Base-by-base conservation (phyloP, 2,329 filamentous ascomycete species). In the Sporothrix euskadiensis region DNA sequence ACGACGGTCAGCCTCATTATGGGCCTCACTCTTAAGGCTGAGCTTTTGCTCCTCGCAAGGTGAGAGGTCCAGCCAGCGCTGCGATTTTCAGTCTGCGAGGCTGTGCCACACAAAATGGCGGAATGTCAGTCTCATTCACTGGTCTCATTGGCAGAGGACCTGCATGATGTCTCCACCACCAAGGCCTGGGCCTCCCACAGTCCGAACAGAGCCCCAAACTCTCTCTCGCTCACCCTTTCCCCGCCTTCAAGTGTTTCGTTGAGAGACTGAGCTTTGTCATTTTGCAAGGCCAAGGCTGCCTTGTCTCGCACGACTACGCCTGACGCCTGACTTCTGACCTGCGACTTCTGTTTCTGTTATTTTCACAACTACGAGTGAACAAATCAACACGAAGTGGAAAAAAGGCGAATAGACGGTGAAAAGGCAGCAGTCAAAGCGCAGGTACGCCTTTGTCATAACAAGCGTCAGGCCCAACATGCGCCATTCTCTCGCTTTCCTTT, bases 141-240 rank as follows among this genome's bases (percentile, higher is more conserved):
- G 22, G 22, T 14, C 59, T 12, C 22, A 49, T 66, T 66, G 41
- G 44, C 16, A 49, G 63, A 14, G 2, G 59, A 8, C 22, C 63
- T 66, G 22, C 41, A 66, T 19, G 26, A 10, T 22, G 39, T n/a
- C 35, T 65, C 59, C 59, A 65, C 59, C 41, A 12, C 32, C 14
- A 49, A 49, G 59, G 30, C 19, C n/a, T 35, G n/a, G 59, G 35
- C 59, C 59, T 44, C 59, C 35, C 35, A 44, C 9, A 44, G 22
- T 44, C 19, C 19, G 63, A 66, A 35, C 63, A 66, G 63, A 66
- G 63, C 63, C 63, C 41, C 63, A 63, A 63, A 63, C 56, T 22
- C 16, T 39, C 61, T 49, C 44, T 49, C 14, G 44, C 44, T 16
- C 44, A 4, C 44, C 14, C 14, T 26, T 30, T 26, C 59, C 59